phyloP scores from a whole-genome alignment of 176 grass and related monocot species.

The Stipa capillata region DNA sequence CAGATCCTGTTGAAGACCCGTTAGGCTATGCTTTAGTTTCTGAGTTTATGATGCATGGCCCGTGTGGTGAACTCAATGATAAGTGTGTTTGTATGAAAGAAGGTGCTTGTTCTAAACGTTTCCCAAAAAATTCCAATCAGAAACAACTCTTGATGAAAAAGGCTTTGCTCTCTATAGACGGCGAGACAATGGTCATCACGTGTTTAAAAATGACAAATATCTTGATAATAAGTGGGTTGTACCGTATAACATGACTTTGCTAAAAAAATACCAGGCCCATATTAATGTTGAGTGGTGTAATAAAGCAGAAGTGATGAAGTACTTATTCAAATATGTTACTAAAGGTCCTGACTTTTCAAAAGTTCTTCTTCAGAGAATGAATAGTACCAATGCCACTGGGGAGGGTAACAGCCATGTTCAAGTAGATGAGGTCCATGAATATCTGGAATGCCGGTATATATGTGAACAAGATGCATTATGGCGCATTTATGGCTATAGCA shows the following conservation, averaged over 20 bases:
- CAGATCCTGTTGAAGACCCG: background rate
- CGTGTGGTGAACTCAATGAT: background rate
- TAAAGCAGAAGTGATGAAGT: background rate
- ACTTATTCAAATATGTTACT: background rate
- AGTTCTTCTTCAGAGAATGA: too few species aligned
- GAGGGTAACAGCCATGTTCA: too few species aligned
- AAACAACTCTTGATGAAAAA: background rate
- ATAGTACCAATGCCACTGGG: too few species aligned
- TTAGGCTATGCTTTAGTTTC: background rate
- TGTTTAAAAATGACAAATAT: too few species aligned
- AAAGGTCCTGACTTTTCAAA: too few species aligned
- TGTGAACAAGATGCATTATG: background rate
- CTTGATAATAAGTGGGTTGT: too few species aligned
- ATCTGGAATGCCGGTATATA: background rate
- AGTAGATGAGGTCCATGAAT: background rate
- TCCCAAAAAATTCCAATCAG: background rate
- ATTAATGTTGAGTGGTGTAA: background rate
- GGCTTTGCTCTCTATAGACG: background rate
- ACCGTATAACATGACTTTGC: background rate
- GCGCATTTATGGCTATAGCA: background rate
- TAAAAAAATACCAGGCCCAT: background rate
- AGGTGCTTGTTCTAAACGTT: background rate
- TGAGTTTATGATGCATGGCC: background rate
- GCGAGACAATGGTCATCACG: too few species aligned
- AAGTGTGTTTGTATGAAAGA: background rate